These are phyloP conservation scores for Pseudocercospora eumusae DNA, from an alignment of 2,329 filamentous ascomycete species.

Conservation along the genomic window DNA sequence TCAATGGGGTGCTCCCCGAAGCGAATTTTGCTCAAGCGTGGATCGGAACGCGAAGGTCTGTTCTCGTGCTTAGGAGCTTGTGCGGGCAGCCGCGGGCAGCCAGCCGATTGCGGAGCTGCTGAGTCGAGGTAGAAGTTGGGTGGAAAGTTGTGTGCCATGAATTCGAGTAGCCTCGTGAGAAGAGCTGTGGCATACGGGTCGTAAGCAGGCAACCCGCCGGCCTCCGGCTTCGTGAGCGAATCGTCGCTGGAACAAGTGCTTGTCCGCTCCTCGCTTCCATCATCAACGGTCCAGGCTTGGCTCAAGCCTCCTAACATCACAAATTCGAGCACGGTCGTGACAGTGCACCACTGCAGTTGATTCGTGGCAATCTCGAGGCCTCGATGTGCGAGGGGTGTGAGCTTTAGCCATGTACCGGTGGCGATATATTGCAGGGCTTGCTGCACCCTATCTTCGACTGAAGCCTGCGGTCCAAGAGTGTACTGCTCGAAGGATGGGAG, in stretches of 20 bases:
- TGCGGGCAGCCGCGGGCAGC: constrained; percentile 51
- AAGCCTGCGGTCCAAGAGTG: constrained; percentile 15
- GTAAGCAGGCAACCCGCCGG: constrained; percentile 42
- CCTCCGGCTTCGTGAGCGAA: constrained; percentile 30
- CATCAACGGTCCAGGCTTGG: constrained; percentile 40
- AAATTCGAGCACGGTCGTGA: constrained; percentile 64
- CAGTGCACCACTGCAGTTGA: constrained; percentile 62
- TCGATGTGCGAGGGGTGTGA: constrained; percentile 56
- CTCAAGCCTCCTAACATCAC: constrained; percentile 52
- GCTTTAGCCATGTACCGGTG: constrained; percentile 60
- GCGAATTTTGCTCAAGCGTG: constrained; percentile 64
- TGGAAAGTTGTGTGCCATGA: constrained; percentile 62
- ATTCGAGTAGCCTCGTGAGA: constrained; percentile 59
- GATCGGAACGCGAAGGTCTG: constrained; percentile 47
- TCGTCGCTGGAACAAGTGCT: constrained; percentile 42
- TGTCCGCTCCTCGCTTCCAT: constrained; percentile 39
- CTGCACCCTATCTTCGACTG: constrained; percentile 31
- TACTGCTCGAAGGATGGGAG: constrained; percentile 31
- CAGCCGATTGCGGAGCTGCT: constrained; percentile 49
- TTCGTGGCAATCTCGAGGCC: constrained; percentile 62
- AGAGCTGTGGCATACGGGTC: constrained; percentile 59
- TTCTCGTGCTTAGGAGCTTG: constrained; percentile 32
- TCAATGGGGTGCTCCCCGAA: constrained; percentile 67
- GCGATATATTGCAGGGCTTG: constrained; percentile 64
- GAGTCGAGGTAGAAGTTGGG: constrained; percentile 61